phyloP scores from a whole-genome alignment of 768 basidiomycete species.

The Tricholoma sp. region DNA sequence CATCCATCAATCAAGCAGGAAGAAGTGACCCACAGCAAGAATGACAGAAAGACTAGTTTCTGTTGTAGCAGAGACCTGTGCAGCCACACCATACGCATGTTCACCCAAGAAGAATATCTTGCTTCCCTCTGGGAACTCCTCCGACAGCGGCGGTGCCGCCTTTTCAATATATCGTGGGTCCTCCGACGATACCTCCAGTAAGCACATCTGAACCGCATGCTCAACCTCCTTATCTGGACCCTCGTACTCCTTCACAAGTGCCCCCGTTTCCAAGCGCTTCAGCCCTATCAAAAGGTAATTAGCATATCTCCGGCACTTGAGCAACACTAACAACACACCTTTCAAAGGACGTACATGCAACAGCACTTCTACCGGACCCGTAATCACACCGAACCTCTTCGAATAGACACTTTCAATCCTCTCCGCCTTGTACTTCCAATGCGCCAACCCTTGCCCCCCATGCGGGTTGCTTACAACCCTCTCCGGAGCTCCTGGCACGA shows the following conservation, averaged over 20 bases:
- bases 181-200: slow-evolving; percentile 77
- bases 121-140: slow-evolving; percentile 87
- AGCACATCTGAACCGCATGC: slow-evolving; percentile 82
- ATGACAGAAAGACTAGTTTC: slow-evolving; percentile 72
- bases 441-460: slow-evolving; percentile 53
- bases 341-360: slow-evolving; percentile 89
- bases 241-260: slow-evolving; percentile 95
- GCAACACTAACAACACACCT: slow-evolving; percentile 41
- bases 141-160: slow-evolving; percentile 72
- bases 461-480: slow-evolving; percentile 74
- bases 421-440: slow-evolving; percentile 82
- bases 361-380: slow-evolving; percentile 73
- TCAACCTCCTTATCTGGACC: slow-evolving; percentile 75
- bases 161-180: slow-evolving; percentile 86
- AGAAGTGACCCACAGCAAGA: slow-evolving; percentile 60
- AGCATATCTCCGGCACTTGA: not conserved
- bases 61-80: slow-evolving; percentile 75
- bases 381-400: slow-evolving; percentile 84
- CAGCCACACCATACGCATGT: slow-evolving; percentile 93
- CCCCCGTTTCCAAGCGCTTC: slow-evolving; percentile 82
- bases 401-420: slow-evolving; percentile 81
- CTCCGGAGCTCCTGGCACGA: slow-evolving; percentile 44
- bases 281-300: slow-evolving; percentile 49
- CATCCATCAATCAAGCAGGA: not conserved
- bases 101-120: slow-evolving; percentile 96